A percentile compares a stretch with the other conserved stretches of the same genome.
Conservation (phyloP, 805 yeast species). For the Tetrapisispora taiwanensis region DNA sequence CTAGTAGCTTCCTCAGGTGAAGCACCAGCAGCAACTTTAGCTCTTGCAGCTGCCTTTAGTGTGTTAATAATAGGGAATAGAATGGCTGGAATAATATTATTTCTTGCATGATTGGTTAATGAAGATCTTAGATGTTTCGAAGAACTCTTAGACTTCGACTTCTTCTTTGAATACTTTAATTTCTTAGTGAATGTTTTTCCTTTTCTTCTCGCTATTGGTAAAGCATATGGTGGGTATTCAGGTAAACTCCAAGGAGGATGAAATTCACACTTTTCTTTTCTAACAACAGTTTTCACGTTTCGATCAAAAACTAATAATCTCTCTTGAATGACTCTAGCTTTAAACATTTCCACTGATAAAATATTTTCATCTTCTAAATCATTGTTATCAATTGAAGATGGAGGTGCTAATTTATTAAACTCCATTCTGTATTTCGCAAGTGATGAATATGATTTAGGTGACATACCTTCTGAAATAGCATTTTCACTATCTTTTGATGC, state of each 20-base stretch:
- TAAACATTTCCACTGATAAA: background rate
- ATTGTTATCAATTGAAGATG: constrained; percentile 5
- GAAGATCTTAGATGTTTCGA: constrained; percentile 3
- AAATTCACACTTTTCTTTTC: constrained; percentile 21
- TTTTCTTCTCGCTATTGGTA: constrained; percentile 25
- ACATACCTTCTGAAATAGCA: background rate
- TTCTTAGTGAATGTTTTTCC: constrained; percentile 5
- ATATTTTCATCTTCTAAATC: constrained; percentile 11
- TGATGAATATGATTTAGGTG: background rate
- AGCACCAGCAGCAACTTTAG: constrained; percentile 27
- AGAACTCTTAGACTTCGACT: constrained; percentile 1
- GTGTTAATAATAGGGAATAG: constrained; percentile 26
- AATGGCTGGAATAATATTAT: constrained; percentile 19
- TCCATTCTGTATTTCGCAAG: constrained; percentile 1
- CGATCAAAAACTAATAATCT: constrained; percentile 7
- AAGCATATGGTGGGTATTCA: constrained; percentile 21
- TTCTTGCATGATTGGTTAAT: constrained; percentile 9
- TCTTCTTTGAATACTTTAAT: constrained; percentile 2
- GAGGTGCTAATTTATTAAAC: constrained; percentile 1
- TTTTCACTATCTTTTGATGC: constrained; percentile 7
- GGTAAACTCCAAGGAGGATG: constrained; percentile 31
- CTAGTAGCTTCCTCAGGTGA: constrained; percentile 25
- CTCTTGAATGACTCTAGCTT: background rate
- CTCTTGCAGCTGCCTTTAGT: constrained; percentile 27
- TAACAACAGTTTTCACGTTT: constrained; percentile 19